phyloP scores from a whole-genome alignment of 2,329 filamentous ascomycete genomes.

The Phialocephala sp. region DNA sequence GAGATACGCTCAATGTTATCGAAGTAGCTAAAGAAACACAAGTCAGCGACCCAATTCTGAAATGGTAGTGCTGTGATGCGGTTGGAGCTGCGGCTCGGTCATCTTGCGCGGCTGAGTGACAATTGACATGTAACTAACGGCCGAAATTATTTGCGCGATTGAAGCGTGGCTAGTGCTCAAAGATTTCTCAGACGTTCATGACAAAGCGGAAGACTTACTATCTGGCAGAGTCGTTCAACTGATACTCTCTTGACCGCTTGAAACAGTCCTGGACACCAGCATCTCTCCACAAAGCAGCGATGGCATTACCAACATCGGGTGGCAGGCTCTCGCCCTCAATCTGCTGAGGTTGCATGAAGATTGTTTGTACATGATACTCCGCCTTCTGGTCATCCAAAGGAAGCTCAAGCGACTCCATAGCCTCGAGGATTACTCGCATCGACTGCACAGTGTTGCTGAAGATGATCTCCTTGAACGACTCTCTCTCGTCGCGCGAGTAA shows the following conservation, averaged over 20 bases:
- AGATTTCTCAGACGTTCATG: constrained; percentile 57
- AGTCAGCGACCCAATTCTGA: constrained; percentile 21
- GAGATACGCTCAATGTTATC: constrained; percentile 78
- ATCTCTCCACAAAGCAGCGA: constrained; percentile 86
- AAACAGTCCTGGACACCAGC: constrained; percentile 83
- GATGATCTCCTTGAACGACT: constrained; percentile 94
- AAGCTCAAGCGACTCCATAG: constrained; percentile 86
- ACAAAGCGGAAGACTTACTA: constrained; percentile 92
- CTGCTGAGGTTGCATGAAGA: constrained; percentile 56
- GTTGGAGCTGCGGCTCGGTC: not conserved
- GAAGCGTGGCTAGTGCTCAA: not conserved
- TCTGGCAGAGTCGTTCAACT: constrained; percentile 91
- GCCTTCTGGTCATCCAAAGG: constrained; percentile 70
- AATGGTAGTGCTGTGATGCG: not conserved
- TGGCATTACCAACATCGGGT: constrained; percentile 76
- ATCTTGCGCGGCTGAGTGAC: not conserved
- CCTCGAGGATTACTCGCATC: constrained; percentile 88
- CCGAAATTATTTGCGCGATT: not conserved
- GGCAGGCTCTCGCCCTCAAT: constrained; percentile 84
- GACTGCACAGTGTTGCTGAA: constrained; percentile 95
- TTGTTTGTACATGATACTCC: constrained; percentile 44
- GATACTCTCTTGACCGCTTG: constrained; percentile 87
- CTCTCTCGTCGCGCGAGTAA: constrained; percentile 94
- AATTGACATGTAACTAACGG: not conserved
- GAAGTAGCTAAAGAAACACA: constrained; percentile 72